Percentiles rank a stretch among this genome's conserved stretches.
Evolutionary conservation across 1,284 basidiomycete genomes (phyloP).

Genomic region (Inonotus hispidus): DNA sequence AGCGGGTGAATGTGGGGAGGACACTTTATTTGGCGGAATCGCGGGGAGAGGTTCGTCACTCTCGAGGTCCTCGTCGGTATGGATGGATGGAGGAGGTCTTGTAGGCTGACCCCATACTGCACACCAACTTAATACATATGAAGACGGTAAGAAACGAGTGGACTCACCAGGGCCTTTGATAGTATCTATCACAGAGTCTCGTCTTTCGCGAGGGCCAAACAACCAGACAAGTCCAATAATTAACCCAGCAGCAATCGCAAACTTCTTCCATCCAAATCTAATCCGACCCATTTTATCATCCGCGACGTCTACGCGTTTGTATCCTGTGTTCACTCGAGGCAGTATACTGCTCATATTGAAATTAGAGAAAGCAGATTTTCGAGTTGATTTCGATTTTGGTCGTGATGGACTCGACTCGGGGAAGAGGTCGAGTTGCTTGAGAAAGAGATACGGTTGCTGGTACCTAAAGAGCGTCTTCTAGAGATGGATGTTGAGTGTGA

Average conservation of each 20-base stretch:
- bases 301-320: slow-evolving; percentile 58
- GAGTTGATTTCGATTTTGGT: not conserved
- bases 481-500: not conserved
- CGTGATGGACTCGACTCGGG: not conserved
- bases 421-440: not conserved
- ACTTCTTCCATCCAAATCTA: slow-evolving; percentile 60
- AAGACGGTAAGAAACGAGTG: not conserved
- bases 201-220: slow-evolving; percentile 48
- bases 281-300: slow-evolving; percentile 29
- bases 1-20: slow-evolving; percentile 41
- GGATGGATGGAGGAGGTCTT: slow-evolving; percentile 15
- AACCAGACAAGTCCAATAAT: slow-evolving; percentile 58
- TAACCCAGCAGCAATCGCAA: slow-evolving; percentile 48
- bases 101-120: slow-evolving; percentile 17
- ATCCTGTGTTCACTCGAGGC: slow-evolving; percentile 26
- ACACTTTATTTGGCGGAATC: slow-evolving; percentile 26
- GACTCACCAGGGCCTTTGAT: slow-evolving; percentile 24
- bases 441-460: not conserved
- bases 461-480: not conserved
- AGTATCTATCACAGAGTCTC: slow-evolving; percentile 26
- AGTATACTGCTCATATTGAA: slow-evolving; percentile 16
- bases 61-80: slow-evolving; percentile 1
- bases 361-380: not conserved
- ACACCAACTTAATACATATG: not conserved
- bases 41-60: slow-evolving; percentile 11